Conservation (phyloP, 2,329 filamentous ascomycete species). For the Fusarium sp. region DNA sequence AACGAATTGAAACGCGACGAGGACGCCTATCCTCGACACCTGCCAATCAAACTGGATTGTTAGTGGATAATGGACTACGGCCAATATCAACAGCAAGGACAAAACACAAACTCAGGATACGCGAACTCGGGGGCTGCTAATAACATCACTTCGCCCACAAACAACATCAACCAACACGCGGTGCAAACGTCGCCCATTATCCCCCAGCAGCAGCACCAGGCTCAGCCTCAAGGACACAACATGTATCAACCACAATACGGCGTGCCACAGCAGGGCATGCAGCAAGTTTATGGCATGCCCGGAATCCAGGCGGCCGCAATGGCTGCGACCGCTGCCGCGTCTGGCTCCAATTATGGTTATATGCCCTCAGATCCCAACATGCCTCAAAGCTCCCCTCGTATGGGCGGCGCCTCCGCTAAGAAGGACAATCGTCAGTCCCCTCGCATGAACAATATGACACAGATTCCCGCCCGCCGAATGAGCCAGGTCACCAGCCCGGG, state of each 20-base stretch:
- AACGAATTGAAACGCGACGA: conserved; percentile 44
- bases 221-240: conserved; percentile 75
- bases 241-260: conserved; percentile 85
- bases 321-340: conserved; percentile 90
- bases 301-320: conserved; percentile 91
- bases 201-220: conserved; percentile 76
- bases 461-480: conserved; percentile 75
- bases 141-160: conserved; percentile 80
- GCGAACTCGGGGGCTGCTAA: conserved; percentile 66
- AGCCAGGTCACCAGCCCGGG: conserved; percentile 83
- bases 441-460: conserved; percentile 73
- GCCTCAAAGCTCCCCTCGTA: conserved; percentile 80
- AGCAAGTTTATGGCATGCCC: conserved; percentile 78
- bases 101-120: conserved; percentile 75
- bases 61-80: conserved; percentile 78
- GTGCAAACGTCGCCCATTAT: conserved; percentile 85
- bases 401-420: conserved; percentile 80
- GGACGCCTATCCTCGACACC: conserved; percentile 44
- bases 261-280: conserved; percentile 79
- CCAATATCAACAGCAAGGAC: conserved; percentile 72
- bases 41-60: conserved; percentile 40
- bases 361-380: conserved; percentile 77
- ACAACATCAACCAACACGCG: conserved; percentile 74
- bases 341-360: conserved; percentile 81
- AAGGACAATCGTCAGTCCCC: conserved; percentile 81